Evolutionary conservation across 148 eudicot species (phyloP).

Genomic region (Drosera capensis): DNA sequence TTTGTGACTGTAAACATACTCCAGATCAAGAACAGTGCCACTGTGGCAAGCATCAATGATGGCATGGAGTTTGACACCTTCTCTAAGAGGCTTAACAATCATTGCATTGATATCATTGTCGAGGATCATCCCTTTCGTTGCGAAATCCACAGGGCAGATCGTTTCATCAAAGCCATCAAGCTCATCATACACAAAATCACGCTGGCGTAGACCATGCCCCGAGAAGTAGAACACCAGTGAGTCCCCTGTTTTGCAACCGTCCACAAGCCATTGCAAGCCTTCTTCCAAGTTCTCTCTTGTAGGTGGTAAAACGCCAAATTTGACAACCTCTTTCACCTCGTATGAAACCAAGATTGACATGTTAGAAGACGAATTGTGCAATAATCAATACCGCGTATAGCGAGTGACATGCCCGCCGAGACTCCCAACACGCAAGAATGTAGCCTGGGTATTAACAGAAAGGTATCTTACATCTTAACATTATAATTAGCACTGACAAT

Average conservation of each 20-base stretch:
- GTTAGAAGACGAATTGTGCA: too few relatives aligned
- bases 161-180: slow-evolving; percentile 56
- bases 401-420: too few relatives aligned
- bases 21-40: slow-evolving; percentile 67
- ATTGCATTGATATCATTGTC: slow-evolving; percentile 55
- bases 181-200: slow-evolving; percentile 34
- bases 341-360: background rate
- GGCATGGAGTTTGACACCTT: slow-evolving; percentile 71
- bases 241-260: slow-evolving; percentile 48
- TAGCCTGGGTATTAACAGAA: too few relatives aligned
- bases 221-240: slow-evolving; percentile 69
- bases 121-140: slow-evolving; percentile 40
- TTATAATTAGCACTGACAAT: too few relatives aligned
- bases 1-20: slow-evolving; percentile 16
- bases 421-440: too few relatives aligned
- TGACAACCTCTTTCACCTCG: slow-evolving; percentile 1
- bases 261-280: slow-evolving; percentile 51
- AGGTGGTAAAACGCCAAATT: slow-evolving; percentile 13
- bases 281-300: slow-evolving; percentile 47
- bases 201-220: slow-evolving; percentile 60
- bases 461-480: too few relatives aligned
- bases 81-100: slow-evolving; percentile 45
- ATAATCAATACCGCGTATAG: too few relatives aligned
- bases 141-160: slow-evolving; percentile 61
- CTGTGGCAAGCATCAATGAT: slow-evolving; percentile 67